Conservation (phyloP, 805 yeast genomes). For the Kockiozyma suomiensis region DNA sequence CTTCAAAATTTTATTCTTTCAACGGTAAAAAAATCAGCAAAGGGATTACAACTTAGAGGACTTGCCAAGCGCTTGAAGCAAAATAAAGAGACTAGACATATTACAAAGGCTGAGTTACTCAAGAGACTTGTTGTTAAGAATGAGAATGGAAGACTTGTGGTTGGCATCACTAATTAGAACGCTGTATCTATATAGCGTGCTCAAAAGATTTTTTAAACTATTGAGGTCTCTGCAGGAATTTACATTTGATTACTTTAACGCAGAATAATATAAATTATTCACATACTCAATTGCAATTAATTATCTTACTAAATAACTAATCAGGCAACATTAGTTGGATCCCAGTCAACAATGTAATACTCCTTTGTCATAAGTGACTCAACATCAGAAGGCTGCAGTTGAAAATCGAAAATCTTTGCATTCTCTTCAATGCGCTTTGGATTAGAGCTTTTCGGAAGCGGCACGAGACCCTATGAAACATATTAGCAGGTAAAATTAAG, state of each 20-base stretch:
- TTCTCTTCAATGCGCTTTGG: conserved; percentile 57
- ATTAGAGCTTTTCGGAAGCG: conserved; percentile 67
- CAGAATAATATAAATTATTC: too few species aligned
- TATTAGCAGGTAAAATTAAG: neutral
- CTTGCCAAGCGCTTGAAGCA: conserved; percentile 15
- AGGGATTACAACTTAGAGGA: conserved; percentile 15
- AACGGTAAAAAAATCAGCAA: neutral
- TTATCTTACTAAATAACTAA: too few species aligned
- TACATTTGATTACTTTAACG: neutral
- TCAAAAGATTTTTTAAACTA: too few species aligned
- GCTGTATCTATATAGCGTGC: too few species aligned
- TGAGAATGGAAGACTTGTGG: conserved; percentile 13
- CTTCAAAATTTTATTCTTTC: neutral
- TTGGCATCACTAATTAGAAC: conserved; percentile 7
- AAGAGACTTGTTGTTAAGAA: conserved; percentile 11
- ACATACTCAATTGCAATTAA: neutral
- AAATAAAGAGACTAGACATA: conserved; percentile 9
- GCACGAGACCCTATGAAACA: conserved; percentile 51
- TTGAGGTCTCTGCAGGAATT: neutral
- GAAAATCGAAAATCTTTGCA: conserved; percentile 56
- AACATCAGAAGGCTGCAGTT: conserved; percentile 39
- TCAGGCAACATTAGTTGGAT: conserved; percentile 41
- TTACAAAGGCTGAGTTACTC: conserved; percentile 21
- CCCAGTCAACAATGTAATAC: conserved; percentile 44
- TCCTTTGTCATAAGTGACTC: conserved; percentile 38